Base-by-base conservation (phyloP, 257 asterid genomes). In the Lavandula angustifolia region DNA sequence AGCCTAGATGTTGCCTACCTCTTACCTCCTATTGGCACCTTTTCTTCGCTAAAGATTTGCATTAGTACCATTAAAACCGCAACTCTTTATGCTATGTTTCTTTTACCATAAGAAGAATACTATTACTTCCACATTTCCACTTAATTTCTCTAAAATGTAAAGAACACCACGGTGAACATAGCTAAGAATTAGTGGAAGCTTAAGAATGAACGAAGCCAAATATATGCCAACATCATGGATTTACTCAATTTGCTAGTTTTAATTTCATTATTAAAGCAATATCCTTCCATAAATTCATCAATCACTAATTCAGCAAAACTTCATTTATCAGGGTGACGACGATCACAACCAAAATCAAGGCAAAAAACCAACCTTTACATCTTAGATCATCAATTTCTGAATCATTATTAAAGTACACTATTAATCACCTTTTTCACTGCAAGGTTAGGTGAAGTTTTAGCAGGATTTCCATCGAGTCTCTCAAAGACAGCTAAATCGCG, bases 401-500 rank as follows among this genome's bases (percentile, higher is more conserved):
- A n/a, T 33, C 31, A 32, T 13, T 5, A 55, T 55, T 35, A 5
- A 68, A 34, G 31, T 38, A 16, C 58, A 62, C 13, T 16, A 14
- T 5, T 35, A 4, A 53, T 33, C 57, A 89, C 98, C 97, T 92
- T 92, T 78, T 92, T 92, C 16, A 85, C 92, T 29, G 98, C 98
- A 60, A 92, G 96, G 64, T 41, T 14, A 2, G 97, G 74, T 47
- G 97, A 89, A 50, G 95, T 82, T 80, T 85, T 76, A 34, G 80
- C 68, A 61, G 95, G 94, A 82, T 92, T 73, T 7, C 92, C 96
- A 65, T 84, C 62, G 59, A 89, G 79, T 87, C 97, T 89, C 88
- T 92, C 98, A 48, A 92, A 92, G 18, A 81, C 85, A 68, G 96
- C 86, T 76, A 92, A 84, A 83, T 92, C 98, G 32, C 97, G 80